phyloP scores from a whole-genome alignment of 257 asterid species.

The Knoxia roxburghii region DNA sequence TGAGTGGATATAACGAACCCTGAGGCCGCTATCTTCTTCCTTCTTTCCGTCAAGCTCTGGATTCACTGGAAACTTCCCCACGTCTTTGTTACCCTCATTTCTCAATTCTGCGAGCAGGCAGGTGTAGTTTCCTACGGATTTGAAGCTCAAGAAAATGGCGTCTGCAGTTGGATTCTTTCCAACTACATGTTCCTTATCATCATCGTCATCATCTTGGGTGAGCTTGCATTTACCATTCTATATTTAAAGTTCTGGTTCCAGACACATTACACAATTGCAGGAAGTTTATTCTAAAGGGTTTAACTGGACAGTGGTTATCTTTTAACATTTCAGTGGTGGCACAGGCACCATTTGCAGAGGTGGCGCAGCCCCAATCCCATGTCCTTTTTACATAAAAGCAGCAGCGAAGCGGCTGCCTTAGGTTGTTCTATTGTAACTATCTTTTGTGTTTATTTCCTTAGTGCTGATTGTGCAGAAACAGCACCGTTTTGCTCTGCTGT shows the following conservation, averaged over 20 bases:
- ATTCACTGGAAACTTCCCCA: constrained; percentile 14
- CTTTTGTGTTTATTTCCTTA: neutral
- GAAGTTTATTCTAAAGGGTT: neutral
- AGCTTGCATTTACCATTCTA: neutral
- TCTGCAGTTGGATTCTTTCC: constrained; percentile 44
- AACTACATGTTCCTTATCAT: constrained; percentile 16
- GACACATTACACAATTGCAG: no score
- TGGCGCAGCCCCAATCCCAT: neutral
- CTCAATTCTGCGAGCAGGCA: neutral
- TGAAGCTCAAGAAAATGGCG: constrained; percentile 24
- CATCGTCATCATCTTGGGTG: constrained; percentile 14
- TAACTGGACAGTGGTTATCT: neutral
- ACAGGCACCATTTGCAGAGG: neutral
- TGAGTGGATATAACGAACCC: constrained; percentile 19
- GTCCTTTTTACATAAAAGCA: neutral
- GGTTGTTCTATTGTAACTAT: neutral
- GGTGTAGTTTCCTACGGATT: neutral
- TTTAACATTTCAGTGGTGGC: constrained; percentile 13
- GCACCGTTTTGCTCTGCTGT: neutral
- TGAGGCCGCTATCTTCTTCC: constrained; percentile 49
- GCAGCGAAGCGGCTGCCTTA: neutral
- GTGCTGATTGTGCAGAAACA: neutral
- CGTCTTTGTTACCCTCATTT: neutral
- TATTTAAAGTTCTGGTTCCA: neutral
- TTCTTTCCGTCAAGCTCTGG: constrained; percentile 32